Conservation (phyloP, 2,329 filamentous ascomycete genomes). For the Penicillium sp. region DNA sequence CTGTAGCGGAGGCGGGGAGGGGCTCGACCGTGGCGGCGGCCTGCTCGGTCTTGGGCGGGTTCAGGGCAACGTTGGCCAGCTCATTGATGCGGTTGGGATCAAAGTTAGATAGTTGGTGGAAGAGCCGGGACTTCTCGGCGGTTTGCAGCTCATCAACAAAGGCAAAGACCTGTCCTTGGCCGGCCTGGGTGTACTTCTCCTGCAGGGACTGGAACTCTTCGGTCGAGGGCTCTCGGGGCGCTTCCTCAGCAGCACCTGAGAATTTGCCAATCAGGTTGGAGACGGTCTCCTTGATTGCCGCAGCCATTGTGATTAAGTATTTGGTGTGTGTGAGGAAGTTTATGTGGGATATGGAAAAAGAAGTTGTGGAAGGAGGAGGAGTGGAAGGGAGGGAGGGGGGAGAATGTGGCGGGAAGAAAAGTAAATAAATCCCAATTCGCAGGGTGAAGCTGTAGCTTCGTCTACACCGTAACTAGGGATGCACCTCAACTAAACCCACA, state of each 20-base stretch:
- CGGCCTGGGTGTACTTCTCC: slow-evolving; percentile 70
- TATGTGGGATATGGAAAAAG: not conserved
- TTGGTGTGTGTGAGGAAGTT: not conserved
- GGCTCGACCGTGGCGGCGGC: slow-evolving; percentile 68
- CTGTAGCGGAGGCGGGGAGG: slow-evolving; percentile 79
- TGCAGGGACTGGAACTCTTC: slow-evolving; percentile 68
- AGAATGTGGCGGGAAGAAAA: slow-evolving; percentile 4
- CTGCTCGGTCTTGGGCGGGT: slow-evolving; percentile 64
- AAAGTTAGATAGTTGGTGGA: slow-evolving; percentile 76
- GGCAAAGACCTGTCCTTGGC: slow-evolving; percentile 78
- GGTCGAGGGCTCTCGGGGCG: slow-evolving; percentile 54
- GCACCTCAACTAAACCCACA: not conserved
- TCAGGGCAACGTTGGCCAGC: slow-evolving; percentile 77
- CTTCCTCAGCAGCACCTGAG: slow-evolving; percentile 40
- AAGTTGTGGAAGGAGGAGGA: not conserved
- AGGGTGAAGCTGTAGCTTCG: slow-evolving; percentile 27
- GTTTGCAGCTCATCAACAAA: slow-evolving; percentile 80
- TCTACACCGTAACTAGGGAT: slow-evolving; percentile 19
- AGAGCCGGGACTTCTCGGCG: slow-evolving; percentile 74
- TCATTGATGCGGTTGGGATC: slow-evolving; percentile 85
- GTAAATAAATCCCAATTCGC: slow-evolving; percentile 14
- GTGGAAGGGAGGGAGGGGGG: slow-evolving; percentile 5
- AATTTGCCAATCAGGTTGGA: slow-evolving; percentile 52
- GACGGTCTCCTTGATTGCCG: slow-evolving; percentile 45
- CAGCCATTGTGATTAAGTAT: slow-evolving; percentile 33